Evolutionary conservation across 345 rosid genomes (phyloP), one percentile per base, ranked within the genome.

Genomic region (Acer campestre): DNA sequence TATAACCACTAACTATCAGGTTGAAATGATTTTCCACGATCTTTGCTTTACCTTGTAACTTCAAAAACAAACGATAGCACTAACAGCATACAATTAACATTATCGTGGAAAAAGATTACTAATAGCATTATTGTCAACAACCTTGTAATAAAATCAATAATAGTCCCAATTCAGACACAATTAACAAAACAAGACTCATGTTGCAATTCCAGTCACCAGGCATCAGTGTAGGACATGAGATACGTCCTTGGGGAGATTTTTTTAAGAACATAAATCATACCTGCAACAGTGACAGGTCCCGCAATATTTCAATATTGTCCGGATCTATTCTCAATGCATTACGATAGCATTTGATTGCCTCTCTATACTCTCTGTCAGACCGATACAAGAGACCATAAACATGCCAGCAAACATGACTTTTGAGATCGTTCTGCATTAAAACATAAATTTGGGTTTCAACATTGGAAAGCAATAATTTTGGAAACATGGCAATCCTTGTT

Each of bases 331-430:
- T 86, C 84, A 97, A 79, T 46, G 98, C 99, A 85, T 92, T 94
- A 61, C 98, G 88, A 79, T 94, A 97, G 89, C 98, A 93, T 81
- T 97, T 97, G 84, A 97, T 97, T 77, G 99, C 99, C 81, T 97
- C 99, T 80, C 98, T 91, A 67, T 97, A 97, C 80, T 94, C 99
- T 89, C 99, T 89, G 81, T 97, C 99, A 31, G 99, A 97, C 16
- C 99, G 98, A 82, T 93, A 94, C 68, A 94, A 90, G 71, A 94
- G 98, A 80, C 99, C 99, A 87, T 89, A 90, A 48, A 94, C 99
- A 86, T 97, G 99, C 99, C 99, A 97, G 89, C 99, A 97, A 81
- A 94, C 99, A 86, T 97, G 99, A 85, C 99, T 97, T 86, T 93
- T 94, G 69, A 97, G 87, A 78, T 97, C 99, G 91, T 94, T 94